Evolutionary conservation across 73 alveolate genomes (phyloP).

Genomic region (Uronychia binucleata): DNA sequence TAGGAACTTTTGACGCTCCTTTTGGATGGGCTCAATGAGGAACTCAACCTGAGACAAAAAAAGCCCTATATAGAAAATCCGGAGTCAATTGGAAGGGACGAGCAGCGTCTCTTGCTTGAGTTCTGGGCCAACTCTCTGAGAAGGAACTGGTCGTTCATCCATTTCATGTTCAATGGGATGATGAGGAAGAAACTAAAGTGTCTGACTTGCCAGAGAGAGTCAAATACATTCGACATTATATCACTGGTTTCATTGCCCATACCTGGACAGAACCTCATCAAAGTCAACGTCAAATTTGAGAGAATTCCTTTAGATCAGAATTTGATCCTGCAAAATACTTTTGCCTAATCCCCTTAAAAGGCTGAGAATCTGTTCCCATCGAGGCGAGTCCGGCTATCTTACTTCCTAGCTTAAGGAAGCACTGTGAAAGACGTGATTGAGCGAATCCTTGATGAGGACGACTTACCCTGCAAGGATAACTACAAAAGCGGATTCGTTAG

Average conservation of each 20-base stretch:
- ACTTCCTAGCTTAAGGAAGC: too few species aligned
- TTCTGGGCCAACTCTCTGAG: conserved; percentile 73
- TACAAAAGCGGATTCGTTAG: too few species aligned
- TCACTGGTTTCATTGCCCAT: conserved; percentile 66
- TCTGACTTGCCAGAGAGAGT: conserved; percentile 45
- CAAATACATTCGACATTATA: conserved; percentile 60
- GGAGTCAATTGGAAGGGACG: conserved; percentile 28
- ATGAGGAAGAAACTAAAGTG: conserved; percentile 63
- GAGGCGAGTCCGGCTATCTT: too few species aligned
- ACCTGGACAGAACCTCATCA: conserved; percentile 62
- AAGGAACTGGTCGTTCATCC: conserved; percentile 75
- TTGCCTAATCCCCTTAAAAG: too few species aligned
- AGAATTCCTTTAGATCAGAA: conserved; percentile 36
- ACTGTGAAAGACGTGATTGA: too few species aligned
- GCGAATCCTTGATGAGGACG: too few species aligned
- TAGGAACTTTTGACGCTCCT: conserved; percentile 72
- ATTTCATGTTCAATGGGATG: conserved; percentile 73
- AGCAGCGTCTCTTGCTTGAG: conserved; percentile 62
- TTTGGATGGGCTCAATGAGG: conserved; percentile 76
- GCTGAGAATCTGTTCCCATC: too few species aligned
- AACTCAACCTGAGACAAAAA: conserved; percentile 61
- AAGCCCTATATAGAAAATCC: conserved; percentile 41
- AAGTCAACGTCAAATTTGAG: conserved; percentile 39
- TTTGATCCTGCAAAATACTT: neutral
- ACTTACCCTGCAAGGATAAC: too few species aligned